phyloP scores from a whole-genome alignment of 2,329 filamentous ascomycete species.

The Westerdykella ornata region DNA sequence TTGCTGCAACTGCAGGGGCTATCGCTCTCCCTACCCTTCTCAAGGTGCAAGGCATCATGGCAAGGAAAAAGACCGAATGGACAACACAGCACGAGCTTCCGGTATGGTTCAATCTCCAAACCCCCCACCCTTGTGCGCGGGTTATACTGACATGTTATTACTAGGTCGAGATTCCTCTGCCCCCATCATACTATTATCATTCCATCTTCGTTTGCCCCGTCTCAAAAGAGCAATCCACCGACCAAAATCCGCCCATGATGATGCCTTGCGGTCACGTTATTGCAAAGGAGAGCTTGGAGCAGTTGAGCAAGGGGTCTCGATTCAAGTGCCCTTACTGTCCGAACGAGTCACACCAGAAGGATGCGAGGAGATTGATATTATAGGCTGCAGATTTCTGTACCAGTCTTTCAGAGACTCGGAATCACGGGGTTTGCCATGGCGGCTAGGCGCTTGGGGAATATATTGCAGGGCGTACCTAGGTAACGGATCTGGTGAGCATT shows the following conservation, averaged over 20 bases:
- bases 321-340: slow-evolving; percentile 99
- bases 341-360: slow-evolving; percentile 67
- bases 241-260: slow-evolving; percentile 92
- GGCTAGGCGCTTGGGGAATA: too few relatives aligned
- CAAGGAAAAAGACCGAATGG: slow-evolving; percentile 88
- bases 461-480: too few relatives aligned
- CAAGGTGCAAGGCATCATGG: slow-evolving; percentile 83
- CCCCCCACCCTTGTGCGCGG: neutral
- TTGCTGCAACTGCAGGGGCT: slow-evolving; percentile 84
- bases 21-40: slow-evolving; percentile 84
- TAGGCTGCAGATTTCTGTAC: slow-evolving; percentile 3
- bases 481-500: too few relatives aligned
- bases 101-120: slow-evolving; percentile 46
- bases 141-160: slow-evolving; percentile 2
- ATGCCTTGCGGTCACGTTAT: slow-evolving; percentile 93
- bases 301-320: slow-evolving; percentile 67
- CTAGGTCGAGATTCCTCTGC: slow-evolving; percentile 59
- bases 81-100: slow-evolving; percentile 85
- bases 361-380: slow-evolving; percentile 49
- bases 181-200: slow-evolving; percentile 68
- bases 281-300: slow-evolving; percentile 72
- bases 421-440: too few relatives aligned
- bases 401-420: too few relatives aligned
- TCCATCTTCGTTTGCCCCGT: slow-evolving; percentile 97
- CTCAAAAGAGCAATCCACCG: slow-evolving; percentile 91